A percentile compares a stretch with the other conserved stretches of the same genome.
These are phyloP conservation scores for Sugiyamaella sp. DNA, from an alignment of 1,139 yeast genomes.

Conservation along the genomic window DNA sequence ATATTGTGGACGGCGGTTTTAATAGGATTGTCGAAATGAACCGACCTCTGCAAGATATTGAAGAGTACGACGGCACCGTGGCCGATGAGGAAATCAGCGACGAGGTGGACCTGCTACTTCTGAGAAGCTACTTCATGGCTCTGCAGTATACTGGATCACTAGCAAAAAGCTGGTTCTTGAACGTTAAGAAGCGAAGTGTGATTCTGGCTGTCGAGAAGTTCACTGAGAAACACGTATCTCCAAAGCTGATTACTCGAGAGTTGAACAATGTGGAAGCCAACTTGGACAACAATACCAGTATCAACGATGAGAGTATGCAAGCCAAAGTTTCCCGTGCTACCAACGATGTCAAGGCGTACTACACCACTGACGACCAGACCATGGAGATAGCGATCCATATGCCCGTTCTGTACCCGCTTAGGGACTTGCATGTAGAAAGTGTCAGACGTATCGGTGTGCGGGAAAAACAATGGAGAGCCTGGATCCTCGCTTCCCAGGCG, in stretches of 20 bases:
- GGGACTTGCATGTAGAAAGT: slow-evolving; percentile 74
- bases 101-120: slow-evolving; percentile 37
- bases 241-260: slow-evolving; percentile 61
- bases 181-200: slow-evolving; percentile 58
- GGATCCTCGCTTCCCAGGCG: slow-evolving; percentile 90
- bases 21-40: slow-evolving; percentile 20
- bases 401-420: slow-evolving; percentile 75
- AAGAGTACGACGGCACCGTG: slow-evolving; percentile 15
- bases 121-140: slow-evolving; percentile 60
- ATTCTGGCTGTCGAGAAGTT: slow-evolving; percentile 64
- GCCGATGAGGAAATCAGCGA: slow-evolving; percentile 38
- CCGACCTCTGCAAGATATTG: slow-evolving; percentile 19
- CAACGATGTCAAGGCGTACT: slow-evolving; percentile 72
- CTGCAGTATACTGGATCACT: slow-evolving; percentile 66
- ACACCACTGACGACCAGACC: slow-evolving; percentile 84
- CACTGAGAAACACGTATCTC: slow-evolving; percentile 64
- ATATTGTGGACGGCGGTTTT: slow-evolving; percentile 12
- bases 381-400: slow-evolving; percentile 77
- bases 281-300: slow-evolving; percentile 22
- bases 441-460: slow-evolving; percentile 83
- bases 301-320: slow-evolving; percentile 44
- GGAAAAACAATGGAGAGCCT: slow-evolving; percentile 92
- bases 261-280: slow-evolving; percentile 54
- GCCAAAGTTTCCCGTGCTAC: slow-evolving; percentile 64
- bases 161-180: slow-evolving; percentile 72